Base-by-base conservation (phyloP, 768 basidiomycete species). In the Daedaleopsis nitida region DNA sequence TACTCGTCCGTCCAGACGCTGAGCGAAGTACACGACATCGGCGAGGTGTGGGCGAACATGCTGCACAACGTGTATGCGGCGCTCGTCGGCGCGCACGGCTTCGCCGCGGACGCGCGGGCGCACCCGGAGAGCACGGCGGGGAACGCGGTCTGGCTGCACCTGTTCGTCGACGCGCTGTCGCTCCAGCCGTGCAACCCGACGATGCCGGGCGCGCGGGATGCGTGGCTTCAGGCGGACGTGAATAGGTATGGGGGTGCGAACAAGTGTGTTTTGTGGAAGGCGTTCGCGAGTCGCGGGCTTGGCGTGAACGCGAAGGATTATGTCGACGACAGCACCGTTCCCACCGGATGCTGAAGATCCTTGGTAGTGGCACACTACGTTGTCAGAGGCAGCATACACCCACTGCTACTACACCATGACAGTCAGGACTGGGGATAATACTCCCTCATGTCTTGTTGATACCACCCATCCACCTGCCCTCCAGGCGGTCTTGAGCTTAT, bases 81-180 rank as follows among this genome's bases (percentile, higher is more conserved):
- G 56, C 63, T 64, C 59, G 63, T 64, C 52, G 17, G 11, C 17
- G 63, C 68, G 79, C 66, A 70, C 60, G 70, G 69, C 47, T 75
- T 63, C 64, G 70, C 74, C 6, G 52, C 57, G 8, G 74, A 73
- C 8, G 78, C 80, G 16, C 62, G 72, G 48, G 80, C 79, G 1
- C 74, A 83, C 65, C 74, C 81, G 1, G 64, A 71, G 9, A 73
- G 74, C 16, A 63, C 66, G 0, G 76, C 73, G 55, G 84, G 84
- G n/a, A 84, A 84, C 66, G 72, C 80, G 32, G 77, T 84, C 8
- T 84, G 74, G 74, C 72, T 83, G 59, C 80, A 80, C 60, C 75
- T 83, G 21, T 79, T 85, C 70, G 74, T 84, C 50, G 81, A 81
- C 66, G 74, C 80, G 0, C 75, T 85, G 17, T 66, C 77, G 14